These are phyloP conservation scores for Flaveria brownii DNA, from an alignment of 129 eudicot genomes.

Conservation along the genomic window DNA sequence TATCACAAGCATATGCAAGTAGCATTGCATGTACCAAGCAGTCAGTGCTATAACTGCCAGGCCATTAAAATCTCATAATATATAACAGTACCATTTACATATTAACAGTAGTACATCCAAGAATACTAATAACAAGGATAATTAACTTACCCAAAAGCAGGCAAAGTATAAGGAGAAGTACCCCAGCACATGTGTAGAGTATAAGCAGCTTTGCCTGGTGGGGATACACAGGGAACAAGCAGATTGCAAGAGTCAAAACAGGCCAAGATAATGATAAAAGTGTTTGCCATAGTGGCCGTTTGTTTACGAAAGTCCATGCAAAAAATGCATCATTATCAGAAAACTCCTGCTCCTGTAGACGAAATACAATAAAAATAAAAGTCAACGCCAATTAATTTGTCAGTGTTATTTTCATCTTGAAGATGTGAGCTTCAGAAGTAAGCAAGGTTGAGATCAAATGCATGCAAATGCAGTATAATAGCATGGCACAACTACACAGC, in stretches of 20 bases:
- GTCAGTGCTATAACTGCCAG: neutral
- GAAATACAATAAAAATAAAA: constrained; percentile 19
- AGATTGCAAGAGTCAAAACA: constrained; percentile 91
- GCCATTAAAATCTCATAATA: neutral
- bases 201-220: constrained; percentile 81
- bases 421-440: neutral
- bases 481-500: neutral
- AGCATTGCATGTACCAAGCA: constrained; percentile 1
- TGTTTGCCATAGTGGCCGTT: constrained; percentile 94
- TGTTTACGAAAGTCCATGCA: constrained; percentile 91
- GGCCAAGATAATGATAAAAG: constrained; percentile 96
- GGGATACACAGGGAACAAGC: constrained; percentile 99
- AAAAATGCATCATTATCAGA: constrained; percentile 95
- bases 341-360: constrained; percentile 76
- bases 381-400: neutral
- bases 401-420: neutral
- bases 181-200: constrained; percentile 89
- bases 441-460: constrained; percentile 12
- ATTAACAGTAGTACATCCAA: constrained; percentile 17
- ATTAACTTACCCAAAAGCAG: constrained; percentile 65
- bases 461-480: neutral
- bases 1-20: neutral
- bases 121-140: neutral
- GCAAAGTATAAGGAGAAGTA: constrained; percentile 85
- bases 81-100: constrained; percentile 18